Base-by-base conservation (phyloP, 2,329 filamentous ascomycete genomes). In the Sporothrix variecibatus region DNA sequence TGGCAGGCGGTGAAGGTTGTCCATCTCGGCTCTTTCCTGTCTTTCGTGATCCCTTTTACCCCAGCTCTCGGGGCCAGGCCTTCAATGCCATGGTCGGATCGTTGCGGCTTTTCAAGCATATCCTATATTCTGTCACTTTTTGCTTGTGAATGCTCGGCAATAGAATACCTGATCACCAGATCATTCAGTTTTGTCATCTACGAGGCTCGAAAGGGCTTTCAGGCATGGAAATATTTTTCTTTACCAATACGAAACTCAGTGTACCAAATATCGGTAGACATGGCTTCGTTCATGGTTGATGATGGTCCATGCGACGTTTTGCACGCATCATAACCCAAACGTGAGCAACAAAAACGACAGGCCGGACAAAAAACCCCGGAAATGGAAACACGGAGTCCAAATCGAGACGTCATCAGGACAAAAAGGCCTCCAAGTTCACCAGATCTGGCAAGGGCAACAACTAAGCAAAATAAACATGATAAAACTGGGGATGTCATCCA, bases 11-110 rank as follows among this genome's bases (percentile, higher is more conserved):
- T 31, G 26, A 60, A 15, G 17, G 8, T 1, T n/a, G 34, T 40
- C 60, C n/a, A 34, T 43, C 3, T 64, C 60, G 20, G 68, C 68
- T 70, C 31, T 56, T 69, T 69, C 20, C 65, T 51, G 62, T 26
- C 17, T 26, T 12, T 7, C 23, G 28, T 34, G 43, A n/a, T 51
- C 31, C 34, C 3, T 11, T 51, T 28, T 49, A 8, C n/a, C 26
- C 65, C 40, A 51, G 15, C 43, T 34, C 2, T 46, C 20, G 38
- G 40, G 62, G 23, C 38, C 23, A 46, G 40, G 46, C 20, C 23
- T 2, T 4, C 40, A 72, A 64, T 64, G 70, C 51, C 70, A 72
- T 72, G 56, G 64, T 60, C 70, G 15, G 70, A 64, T 64, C 56
- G 20, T 51, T 49, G 53, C 43, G 3, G 40, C 9, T 43, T 26